Evolutionary conservation across 352 stramenopile species (phyloP).

Genomic region (Phytopythium vexans): DNA sequence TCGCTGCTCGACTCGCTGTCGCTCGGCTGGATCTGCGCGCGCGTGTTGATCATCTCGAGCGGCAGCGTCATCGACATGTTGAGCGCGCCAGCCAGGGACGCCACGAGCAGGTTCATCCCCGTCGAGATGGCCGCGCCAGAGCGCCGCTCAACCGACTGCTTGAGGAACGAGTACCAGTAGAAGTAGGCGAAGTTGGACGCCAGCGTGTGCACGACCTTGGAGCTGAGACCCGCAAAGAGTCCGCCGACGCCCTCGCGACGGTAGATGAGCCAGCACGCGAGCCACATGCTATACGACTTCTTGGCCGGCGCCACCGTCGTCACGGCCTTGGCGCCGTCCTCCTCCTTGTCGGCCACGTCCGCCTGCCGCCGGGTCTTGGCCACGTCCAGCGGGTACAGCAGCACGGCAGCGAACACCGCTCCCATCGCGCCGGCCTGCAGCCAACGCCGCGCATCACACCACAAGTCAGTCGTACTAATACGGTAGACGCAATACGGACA

Average conservation of each 20-base stretch:
- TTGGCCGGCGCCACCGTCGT: constrained; percentile 27
- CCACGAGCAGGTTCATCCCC: constrained; percentile 69
- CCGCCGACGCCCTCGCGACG: constrained; percentile 54
- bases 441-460: not conserved
- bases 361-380: constrained; percentile 76
- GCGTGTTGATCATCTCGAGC: constrained; percentile 86
- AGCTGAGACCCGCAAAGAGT: constrained; percentile 66
- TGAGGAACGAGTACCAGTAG: constrained; percentile 85
- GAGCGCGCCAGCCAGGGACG: constrained; percentile 73
- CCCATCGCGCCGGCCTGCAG: constrained; percentile 66
- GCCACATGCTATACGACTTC: constrained; percentile 45
- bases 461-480: no score
- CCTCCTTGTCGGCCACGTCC: constrained; percentile 27
- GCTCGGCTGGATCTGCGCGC: constrained; percentile 64
- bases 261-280: constrained; percentile 67
- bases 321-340: constrained; percentile 19
- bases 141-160: constrained; percentile 52
- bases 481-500: not conserved
- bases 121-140: constrained; percentile 47
- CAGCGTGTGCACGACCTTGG: constrained; percentile 75
- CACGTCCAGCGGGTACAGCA: constrained; percentile 75
- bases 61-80: constrained; percentile 88
- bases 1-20: constrained; percentile 39
- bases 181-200: constrained; percentile 84
- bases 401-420: constrained; percentile 67